phyloP scores from a whole-genome alignment of 1,284 basidiomycete species.

The Apiotrichum domesticum region DNA sequence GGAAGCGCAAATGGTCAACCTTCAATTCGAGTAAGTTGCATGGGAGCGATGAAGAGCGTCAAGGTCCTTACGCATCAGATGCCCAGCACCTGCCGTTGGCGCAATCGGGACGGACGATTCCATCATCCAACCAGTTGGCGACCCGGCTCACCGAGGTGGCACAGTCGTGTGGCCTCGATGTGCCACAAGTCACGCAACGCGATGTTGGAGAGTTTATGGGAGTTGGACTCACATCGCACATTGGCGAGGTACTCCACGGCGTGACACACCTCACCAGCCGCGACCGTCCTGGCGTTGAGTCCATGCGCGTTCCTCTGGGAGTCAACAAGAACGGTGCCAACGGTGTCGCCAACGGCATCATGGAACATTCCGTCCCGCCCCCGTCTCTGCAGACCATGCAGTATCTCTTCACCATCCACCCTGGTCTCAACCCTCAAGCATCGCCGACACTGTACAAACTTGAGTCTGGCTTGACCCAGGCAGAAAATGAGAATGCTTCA shows the following conservation, averaged over 20 bases:
- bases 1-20: constrained; percentile 17
- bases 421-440: constrained; percentile 32
- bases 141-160: constrained; percentile 30
- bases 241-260: constrained; percentile 34
- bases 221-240: constrained; percentile 37
- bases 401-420: constrained; percentile 34
- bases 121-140: constrained; percentile 33
- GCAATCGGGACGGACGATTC: constrained; percentile 21
- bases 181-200: constrained; percentile 20
- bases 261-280: constrained; percentile 31
- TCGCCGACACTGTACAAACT: constrained; percentile 41
- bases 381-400: constrained; percentile 32
- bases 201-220: constrained; percentile 45
- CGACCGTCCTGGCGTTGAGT: constrained; percentile 32
- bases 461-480: constrained; percentile 23
- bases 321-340: constrained; percentile 2
- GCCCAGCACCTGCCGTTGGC: constrained; percentile 24
- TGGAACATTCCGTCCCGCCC: constrained; percentile 10
- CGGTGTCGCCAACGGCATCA: not conserved
- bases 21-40: constrained; percentile 12
- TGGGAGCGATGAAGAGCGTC: not conserved
- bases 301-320: constrained; percentile 28
- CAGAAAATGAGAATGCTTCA: constrained; percentile 21
- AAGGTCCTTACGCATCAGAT: not conserved
- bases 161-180: constrained; percentile 27